A percentile compares a stretch with the other conserved stretches of the same genome.
These are phyloP conservation scores for Trichoderma atroviride DNA, from an alignment of 2,329 filamentous ascomycete species.

Conservation along the genomic window DNA sequence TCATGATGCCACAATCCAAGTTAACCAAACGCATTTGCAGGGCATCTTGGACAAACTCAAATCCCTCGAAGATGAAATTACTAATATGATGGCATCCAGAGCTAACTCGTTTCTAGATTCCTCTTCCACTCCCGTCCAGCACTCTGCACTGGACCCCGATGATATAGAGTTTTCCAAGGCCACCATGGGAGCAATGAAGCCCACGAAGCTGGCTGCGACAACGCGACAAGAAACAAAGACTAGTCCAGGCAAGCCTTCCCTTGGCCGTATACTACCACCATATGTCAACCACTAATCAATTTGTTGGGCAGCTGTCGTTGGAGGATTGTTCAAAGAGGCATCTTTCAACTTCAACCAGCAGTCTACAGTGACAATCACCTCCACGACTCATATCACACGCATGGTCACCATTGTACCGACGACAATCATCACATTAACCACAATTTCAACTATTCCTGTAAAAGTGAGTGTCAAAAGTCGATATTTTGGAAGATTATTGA, in stretches of 20 bases:
- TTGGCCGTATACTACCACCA: no score
- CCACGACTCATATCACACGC: slow-evolving; percentile 2
- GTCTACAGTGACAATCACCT: slow-evolving; percentile 7
- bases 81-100: slow-evolving; percentile 32
- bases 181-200: neutral
- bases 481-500: neutral
- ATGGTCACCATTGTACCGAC: slow-evolving; percentile 9
- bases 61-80: slow-evolving; percentile 36
- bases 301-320: neutral
- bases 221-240: neutral
- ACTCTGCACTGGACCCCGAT: neutral
- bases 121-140: neutral
- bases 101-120: neutral
- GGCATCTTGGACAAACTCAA: slow-evolving; percentile 37
- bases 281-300: neutral
- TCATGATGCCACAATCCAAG: slow-evolving; percentile 32
- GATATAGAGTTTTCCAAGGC: neutral
- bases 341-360: neutral
- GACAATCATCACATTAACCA: neutral
- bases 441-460: neutral
- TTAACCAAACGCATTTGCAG: slow-evolving; percentile 33
- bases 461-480: neutral
- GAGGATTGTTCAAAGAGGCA: slow-evolving; percentile 6
- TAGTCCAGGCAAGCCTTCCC: neutral
- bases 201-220: neutral